A percentile compares a stretch with the other conserved stretches of the same genome.
Conservation (phyloP, 352 stramenopile species). For the Globisporangium orthogonon region DNA sequence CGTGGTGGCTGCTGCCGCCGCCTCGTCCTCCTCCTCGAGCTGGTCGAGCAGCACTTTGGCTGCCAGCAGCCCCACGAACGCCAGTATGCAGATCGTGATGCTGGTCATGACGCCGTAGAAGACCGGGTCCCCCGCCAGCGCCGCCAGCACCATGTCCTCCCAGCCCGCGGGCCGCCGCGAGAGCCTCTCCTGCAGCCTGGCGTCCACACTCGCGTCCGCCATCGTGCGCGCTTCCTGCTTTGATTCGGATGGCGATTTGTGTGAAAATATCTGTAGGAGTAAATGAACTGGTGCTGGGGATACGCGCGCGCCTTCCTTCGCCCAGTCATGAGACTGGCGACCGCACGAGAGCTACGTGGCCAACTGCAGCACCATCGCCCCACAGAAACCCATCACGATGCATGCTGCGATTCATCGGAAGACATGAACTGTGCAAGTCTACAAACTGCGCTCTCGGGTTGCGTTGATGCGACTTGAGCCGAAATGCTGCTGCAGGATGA, state of each 20-base stretch:
- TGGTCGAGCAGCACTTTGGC: constrained; percentile 51
- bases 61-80: constrained; percentile 43
- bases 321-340: no score
- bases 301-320: neutral
- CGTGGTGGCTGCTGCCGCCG: neutral
- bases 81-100: constrained; percentile 40
- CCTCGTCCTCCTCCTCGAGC: constrained; percentile 49
- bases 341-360: no score
- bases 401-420: no score
- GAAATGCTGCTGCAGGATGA: no score
- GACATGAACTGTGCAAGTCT: no score
- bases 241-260: no score
- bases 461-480: no score
- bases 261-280: no score
- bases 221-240: neutral
- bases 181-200: constrained; percentile 38
- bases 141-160: constrained; percentile 55
- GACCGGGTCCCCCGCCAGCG: constrained; percentile 50
- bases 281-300: neutral
- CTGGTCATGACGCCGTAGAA: constrained; percentile 45
- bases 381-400: no score
- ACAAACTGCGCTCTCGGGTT: no score
- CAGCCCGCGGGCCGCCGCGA: constrained; percentile 50
- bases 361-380: no score
- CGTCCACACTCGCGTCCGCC: constrained; percentile 2